Evolutionary conservation across 2,329 filamentous ascomycete genomes (phyloP), one percentile per base, ranked within the genome.

Genomic region (Apiospora koreana): DNA sequence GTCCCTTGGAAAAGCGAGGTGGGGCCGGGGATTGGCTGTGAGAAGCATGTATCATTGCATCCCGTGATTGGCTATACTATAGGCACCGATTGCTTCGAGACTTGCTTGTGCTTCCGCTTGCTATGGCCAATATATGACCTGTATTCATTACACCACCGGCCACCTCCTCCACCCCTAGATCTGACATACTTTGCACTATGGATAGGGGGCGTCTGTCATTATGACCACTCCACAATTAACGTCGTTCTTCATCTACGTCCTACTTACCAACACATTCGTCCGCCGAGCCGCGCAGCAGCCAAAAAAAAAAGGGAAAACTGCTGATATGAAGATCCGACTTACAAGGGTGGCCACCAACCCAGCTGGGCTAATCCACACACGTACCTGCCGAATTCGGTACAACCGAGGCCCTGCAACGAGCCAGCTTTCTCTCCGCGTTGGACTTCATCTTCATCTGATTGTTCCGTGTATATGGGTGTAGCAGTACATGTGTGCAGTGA

Each of bases 381-480:
- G 54, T 68, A 70, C 69, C 69, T 70, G 69, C 69, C 69, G 54
- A 66, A 70, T 70, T 21, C n/a, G 69, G 69, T 54, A 68, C 54
- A 62, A 31, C 54, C 54, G n/a, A 38, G 31, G 31, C 31, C 18
- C 54, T 62, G 54, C 54, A 38, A 38, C 31, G 21, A 62, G 54
- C 54, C 31, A 62, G n/a, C 54, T 38, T 58, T 10, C 25, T 58
- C 28, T 25, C n/a, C n/a, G n/a, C n/a, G n/a, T n/a, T 28, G 50
- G 50, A 7, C 50, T 35, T 35, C 50, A 35, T 35, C 28, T 58
- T 58, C 50, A 9, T 58, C 5, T 58, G 18, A 58, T 8, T 21
- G 28, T 35, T n/a, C 21, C 18, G 31, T 62, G 54, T 38, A n/a
- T 23, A 9, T 58, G 28, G 28, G 18, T 58, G 28, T n/a, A 38